phyloP scores from a whole-genome alignment of 2,329 filamentous ascomycete genomes.

The Polytolypa hystricis region DNA sequence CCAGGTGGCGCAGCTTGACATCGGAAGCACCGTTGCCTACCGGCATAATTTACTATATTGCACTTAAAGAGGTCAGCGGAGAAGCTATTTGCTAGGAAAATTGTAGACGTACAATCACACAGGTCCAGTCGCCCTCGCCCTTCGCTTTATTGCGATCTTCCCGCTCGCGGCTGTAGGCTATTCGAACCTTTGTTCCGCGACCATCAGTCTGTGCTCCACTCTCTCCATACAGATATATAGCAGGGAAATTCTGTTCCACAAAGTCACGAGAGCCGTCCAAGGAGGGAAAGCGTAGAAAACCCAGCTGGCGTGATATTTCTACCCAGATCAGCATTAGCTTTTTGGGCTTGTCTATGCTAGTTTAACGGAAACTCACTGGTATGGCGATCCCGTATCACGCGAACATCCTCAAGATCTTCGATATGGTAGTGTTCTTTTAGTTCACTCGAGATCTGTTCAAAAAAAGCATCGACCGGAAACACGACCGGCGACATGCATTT shows the following conservation, averaged over 20 bases:
- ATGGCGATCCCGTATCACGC: constrained; percentile 47
- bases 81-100: not conserved
- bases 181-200: constrained; percentile 35
- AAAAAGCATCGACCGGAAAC: constrained; percentile 22
- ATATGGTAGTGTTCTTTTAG: constrained; percentile 41
- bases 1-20: constrained; percentile 46
- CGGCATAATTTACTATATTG: constrained; percentile 45
- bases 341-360: too few relatives aligned
- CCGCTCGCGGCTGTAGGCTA: constrained; percentile 43
- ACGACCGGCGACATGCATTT: constrained; percentile 24
- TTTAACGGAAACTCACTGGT: constrained; percentile 39
- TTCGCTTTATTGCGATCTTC: constrained; percentile 39
- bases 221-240: constrained; percentile 39
- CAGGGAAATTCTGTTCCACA: constrained; percentile 41
- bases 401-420: constrained; percentile 44
- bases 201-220: constrained; percentile 27
- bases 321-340: too few relatives aligned
- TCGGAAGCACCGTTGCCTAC: constrained; percentile 46
- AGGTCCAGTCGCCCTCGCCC: constrained; percentile 47
- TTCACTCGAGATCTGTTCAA: constrained; percentile 45
- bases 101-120: constrained; percentile 36
- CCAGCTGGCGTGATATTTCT: constrained; percentile 46
- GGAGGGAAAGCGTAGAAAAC: constrained; percentile 44
- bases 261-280: constrained; percentile 42
- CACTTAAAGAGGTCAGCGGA: constrained; percentile 32